These are phyloP conservation scores for Apiospora koreana DNA, from an alignment of 2,329 filamentous ascomycete species.

Conservation along the genomic window DNA sequence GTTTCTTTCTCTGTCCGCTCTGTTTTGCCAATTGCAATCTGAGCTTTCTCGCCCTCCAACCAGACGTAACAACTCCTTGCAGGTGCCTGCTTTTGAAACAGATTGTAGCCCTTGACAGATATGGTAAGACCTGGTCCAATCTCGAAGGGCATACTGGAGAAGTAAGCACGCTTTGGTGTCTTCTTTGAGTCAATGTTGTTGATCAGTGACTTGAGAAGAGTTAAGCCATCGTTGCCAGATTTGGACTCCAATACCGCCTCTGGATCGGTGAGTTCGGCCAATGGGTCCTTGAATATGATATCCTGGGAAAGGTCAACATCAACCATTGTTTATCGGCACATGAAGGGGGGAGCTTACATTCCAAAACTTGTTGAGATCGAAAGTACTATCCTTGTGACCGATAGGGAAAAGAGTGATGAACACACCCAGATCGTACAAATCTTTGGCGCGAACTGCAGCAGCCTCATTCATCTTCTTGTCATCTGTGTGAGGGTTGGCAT, in stretches of 20 bases:
- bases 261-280: slow-evolving; percentile 66
- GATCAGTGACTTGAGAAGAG: slow-evolving; percentile 75
- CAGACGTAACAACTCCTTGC: slow-evolving; percentile 86
- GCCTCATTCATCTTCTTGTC: slow-evolving; percentile 74
- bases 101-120: slow-evolving; percentile 89
- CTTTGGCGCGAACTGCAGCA: slow-evolving; percentile 85
- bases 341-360: slow-evolving; percentile 58
- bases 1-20: slow-evolving; percentile 78
- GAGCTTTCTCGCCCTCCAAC: slow-evolving; percentile 79
- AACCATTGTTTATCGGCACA: slow-evolving; percentile 19
- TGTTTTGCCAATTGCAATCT: slow-evolving; percentile 76
- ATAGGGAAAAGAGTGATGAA: slow-evolving; percentile 93
- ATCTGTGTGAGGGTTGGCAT: slow-evolving; percentile 78
- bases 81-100: slow-evolving; percentile 81
- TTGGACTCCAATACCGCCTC: slow-evolving; percentile 63
- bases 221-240: slow-evolving; percentile 76
- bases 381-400: slow-evolving; percentile 66
- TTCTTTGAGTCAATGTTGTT: slow-evolving; percentile 91
- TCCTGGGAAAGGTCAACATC: slow-evolving; percentile 54
- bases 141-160: slow-evolving; percentile 85
- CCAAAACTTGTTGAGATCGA: slow-evolving; percentile 86
- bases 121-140: slow-evolving; percentile 83
- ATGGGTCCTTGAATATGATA: slow-evolving; percentile 81
- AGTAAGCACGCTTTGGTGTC: slow-evolving; percentile 80
- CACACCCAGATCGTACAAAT: slow-evolving; percentile 91